Evolutionary conservation across 2,329 filamentous ascomycete genomes (phyloP).

Genomic region (Paecilomyces variotii): DNA sequence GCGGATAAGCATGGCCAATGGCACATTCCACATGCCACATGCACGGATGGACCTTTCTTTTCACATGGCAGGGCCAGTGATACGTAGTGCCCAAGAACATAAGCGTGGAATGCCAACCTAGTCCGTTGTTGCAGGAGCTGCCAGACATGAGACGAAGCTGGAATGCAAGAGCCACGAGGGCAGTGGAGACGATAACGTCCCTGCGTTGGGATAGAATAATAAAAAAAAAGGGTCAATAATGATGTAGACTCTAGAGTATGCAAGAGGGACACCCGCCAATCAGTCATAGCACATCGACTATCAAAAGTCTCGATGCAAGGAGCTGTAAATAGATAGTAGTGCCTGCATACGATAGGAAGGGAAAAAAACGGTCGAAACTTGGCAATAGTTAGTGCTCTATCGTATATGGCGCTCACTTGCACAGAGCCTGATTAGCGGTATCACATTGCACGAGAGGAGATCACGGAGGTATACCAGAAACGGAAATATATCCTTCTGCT

Average conservation of each 20-base stretch:
- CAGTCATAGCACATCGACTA: not conserved
- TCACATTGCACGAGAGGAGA: not conserved
- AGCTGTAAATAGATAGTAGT: not conserved
- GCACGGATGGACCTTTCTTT: not conserved
- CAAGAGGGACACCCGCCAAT: not conserved
- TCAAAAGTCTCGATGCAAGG: not conserved
- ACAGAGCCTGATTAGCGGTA: not conserved
- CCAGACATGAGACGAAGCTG: not conserved
- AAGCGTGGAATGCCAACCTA: not conserved
- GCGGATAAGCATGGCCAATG: not conserved
- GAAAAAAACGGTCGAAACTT: not conserved
- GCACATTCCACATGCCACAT: not conserved
- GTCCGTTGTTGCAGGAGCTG: not conserved
- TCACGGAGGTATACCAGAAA: not conserved
- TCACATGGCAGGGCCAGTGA: not conserved
- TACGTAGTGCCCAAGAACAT: not conserved
- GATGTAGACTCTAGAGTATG: not conserved
- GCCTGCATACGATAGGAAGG: not conserved
- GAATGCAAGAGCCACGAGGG: not conserved
- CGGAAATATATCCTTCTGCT: not conserved
- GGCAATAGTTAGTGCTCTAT: not conserved
- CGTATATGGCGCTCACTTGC: not conserved
- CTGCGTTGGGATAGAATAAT: constrained; percentile 4
- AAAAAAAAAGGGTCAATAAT: not conserved
- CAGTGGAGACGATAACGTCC: constrained; percentile 2